These are phyloP conservation scores for Colletotrichum tabaci DNA, from an alignment of 2,329 filamentous ascomycete species.

Conservation along the genomic window DNA sequence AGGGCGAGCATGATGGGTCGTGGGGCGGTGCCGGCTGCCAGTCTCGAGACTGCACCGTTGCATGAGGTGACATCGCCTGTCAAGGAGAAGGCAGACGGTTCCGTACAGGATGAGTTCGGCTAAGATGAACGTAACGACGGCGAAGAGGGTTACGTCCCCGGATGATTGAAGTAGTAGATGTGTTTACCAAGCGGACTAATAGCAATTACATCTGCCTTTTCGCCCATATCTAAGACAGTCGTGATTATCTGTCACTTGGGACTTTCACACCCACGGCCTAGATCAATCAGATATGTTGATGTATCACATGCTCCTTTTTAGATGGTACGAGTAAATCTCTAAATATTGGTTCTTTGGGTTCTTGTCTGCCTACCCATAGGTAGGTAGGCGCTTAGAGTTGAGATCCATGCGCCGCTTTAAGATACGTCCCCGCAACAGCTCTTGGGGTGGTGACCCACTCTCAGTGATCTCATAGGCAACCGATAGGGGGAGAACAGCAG, in stretches of 20 bases:
- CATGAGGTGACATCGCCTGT: slow-evolving; percentile 44
- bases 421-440: slow-evolving; percentile 20
- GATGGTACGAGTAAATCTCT: background rate
- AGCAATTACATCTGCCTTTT: slow-evolving; percentile 29
- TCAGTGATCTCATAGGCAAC: slow-evolving; percentile 39
- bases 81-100: slow-evolving; percentile 34
- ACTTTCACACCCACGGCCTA: too few relatives aligned
- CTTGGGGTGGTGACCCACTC: slow-evolving; percentile 15
- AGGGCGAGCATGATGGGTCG: slow-evolving; percentile 69
- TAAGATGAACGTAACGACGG: slow-evolving; percentile 23
- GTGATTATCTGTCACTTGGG: background rate
- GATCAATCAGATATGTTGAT: background rate
- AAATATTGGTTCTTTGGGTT: background rate
- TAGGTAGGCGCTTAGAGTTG: too few relatives aligned
- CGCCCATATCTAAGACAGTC: background rate
- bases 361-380: background rate
- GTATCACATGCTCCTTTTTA: too few relatives aligned
- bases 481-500: slow-evolving; percentile 30
- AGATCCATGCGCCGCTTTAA: background rate
- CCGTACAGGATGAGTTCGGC: slow-evolving; percentile 43
- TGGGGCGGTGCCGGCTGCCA: slow-evolving; percentile 53
- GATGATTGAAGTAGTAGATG: slow-evolving; percentile 22
- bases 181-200: slow-evolving; percentile 35
- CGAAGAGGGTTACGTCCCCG: background rate
- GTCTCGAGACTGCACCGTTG: slow-evolving; percentile 68